phyloP scores from a whole-genome alignment of 768 basidiomycete genomes.

The Pulveroboletus sp. region DNA sequence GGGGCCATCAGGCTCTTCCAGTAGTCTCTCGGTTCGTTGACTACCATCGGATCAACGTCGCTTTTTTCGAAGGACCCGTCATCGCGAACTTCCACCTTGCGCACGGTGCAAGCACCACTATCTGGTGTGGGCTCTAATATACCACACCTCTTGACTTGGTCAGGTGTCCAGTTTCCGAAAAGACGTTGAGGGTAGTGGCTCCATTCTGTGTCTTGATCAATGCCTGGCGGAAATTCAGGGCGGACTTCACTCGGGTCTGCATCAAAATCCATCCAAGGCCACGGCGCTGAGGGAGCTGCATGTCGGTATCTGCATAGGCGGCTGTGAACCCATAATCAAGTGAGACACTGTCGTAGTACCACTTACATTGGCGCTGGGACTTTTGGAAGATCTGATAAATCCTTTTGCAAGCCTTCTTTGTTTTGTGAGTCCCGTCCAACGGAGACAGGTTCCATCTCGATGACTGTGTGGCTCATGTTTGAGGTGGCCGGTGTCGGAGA shows the following conservation, averaged over 20 bases:
- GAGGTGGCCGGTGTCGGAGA: neutral
- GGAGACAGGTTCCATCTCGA: conserved; percentile 8
- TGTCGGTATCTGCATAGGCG: conserved; percentile 31
- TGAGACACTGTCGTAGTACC: neutral
- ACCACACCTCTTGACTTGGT: conserved; percentile 29
- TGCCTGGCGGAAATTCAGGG: conserved; percentile 16
- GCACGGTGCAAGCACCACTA: conserved; percentile 14
- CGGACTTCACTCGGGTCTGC: conserved; percentile 19
- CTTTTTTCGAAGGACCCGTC: conserved; percentile 17
- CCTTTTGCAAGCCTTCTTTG: conserved; percentile 6
- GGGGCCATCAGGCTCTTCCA: conserved; percentile 28
- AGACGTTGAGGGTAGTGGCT: conserved; percentile 28
- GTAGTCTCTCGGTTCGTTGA: conserved; percentile 24
- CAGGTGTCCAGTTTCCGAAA: conserved; percentile 35
- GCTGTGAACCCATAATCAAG: neutral
- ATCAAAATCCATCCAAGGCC: conserved; percentile 41
- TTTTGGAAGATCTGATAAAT: conserved; percentile 13
- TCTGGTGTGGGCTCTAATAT: conserved; percentile 16
- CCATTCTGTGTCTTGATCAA: conserved; percentile 19
- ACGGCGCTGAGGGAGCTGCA: conserved; percentile 39
- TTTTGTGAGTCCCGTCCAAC: neutral
- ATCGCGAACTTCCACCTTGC: conserved; percentile 23
- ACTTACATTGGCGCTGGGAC: conserved; percentile 29
- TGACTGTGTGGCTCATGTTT: conserved; percentile 13
- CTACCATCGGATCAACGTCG: neutral